Evolutionary conservation across 352 stramenopile genomes (phyloP), one percentile per base, ranked within the genome.

Genomic region (Phytophthora pistaciae): DNA sequence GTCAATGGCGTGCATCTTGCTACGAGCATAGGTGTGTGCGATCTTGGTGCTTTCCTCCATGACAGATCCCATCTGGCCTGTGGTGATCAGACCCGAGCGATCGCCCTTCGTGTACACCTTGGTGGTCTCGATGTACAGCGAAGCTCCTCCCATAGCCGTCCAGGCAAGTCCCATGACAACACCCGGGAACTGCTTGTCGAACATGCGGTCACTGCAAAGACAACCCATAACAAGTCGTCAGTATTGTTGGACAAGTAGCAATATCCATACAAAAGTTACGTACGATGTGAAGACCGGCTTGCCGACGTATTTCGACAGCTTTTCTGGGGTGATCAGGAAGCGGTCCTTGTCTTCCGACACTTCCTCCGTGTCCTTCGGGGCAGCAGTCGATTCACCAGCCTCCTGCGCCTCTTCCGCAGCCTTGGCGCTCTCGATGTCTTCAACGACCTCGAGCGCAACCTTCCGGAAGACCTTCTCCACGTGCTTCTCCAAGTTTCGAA

Each of bases 21-120:
- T 87, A 42, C 88, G 86, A 53, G 96, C 96, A 59, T 97, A 98
- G 6, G 96, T 98, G 77, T 98, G 95, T 5, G 98, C 97, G 58
- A 99, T 99, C 74, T 98, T 96, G 10, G 97, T 98, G 66, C 93
- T 99, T 77, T 99, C 98, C 74, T 99, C 95, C 98, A 99, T 99
- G 10, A 99, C 98, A 61, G 97, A 97, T 38, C 97, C 97, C 70
- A 99, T 94, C 72, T 99, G 97, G 11, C 98, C 98, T 1, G 98
- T 99, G 13, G 69, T 93, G 31, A 93, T 74, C n/a, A 96, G 63
- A 25, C 83, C 84, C 5, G 81, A 84, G 57, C 78, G 78, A 8
- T 91, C 82, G 27, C 73, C 74, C 76, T 96, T 94, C 31, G 83
- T 86, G 66, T 87, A 59, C 53, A 96, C 82, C 54, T 83, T 79